Conservation (phyloP, 805 yeast genomes). For the Sungouiozyma intestinalis region DNA sequence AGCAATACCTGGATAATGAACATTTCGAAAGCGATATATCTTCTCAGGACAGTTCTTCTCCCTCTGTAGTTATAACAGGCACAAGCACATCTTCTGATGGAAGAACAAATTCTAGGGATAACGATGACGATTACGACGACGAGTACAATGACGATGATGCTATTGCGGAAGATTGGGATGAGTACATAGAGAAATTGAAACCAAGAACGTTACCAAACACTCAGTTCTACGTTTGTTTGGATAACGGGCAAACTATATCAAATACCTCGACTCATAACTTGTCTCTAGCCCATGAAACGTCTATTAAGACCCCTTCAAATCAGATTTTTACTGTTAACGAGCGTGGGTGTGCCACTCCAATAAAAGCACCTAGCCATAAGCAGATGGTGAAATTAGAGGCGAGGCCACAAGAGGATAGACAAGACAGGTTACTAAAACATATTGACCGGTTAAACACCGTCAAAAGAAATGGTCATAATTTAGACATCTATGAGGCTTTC, state of each 20-base stretch:
- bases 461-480: conserved; percentile 39
- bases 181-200: background rate
- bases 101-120: background rate
- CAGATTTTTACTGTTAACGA: background rate
- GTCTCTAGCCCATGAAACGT: background rate
- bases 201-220: conserved; percentile 5
- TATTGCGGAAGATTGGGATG: background rate
- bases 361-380: background rate
- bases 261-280: conserved; percentile 1
- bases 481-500: conserved; percentile 37
- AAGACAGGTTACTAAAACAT: conserved; percentile 57
- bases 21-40: background rate
- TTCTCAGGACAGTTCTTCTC: background rate
- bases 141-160: conserved; percentile 2
- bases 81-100: background rate
- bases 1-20: background rate
- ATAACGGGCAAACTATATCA: background rate
- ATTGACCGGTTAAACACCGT: conserved; percentile 78
- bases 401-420: conserved; percentile 9
- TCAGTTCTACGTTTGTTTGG: conserved; percentile 1
- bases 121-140: conserved; percentile 2
- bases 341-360: background rate
- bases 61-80: background rate
- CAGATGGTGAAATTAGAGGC: conserved; percentile 11
- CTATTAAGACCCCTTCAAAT: background rate